Conservation (phyloP, 192 early-diverging fungal genomes). For the Dissophora globulifera region DNA sequence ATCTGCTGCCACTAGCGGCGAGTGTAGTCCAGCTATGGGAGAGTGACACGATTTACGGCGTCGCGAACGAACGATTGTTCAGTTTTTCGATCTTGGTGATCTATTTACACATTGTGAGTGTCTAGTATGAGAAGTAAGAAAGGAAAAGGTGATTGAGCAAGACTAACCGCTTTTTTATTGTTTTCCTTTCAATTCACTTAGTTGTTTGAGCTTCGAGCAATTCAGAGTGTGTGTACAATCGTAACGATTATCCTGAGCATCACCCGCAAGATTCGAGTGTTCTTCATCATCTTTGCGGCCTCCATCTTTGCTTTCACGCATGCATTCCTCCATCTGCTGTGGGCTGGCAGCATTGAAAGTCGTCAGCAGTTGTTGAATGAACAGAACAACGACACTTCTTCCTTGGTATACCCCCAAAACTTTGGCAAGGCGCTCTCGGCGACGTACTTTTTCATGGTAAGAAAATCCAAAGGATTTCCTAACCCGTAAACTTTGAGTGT, state of each 20-base stretch:
- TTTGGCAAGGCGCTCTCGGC: neutral
- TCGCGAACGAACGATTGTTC: neutral
- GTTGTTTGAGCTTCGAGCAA: constrained; percentile 27
- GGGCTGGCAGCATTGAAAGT: neutral
- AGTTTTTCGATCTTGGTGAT: too few species aligned
- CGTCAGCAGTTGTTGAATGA: neutral
- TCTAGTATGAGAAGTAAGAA: too few species aligned
- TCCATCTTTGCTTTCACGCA: neutral
- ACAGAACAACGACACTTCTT: neutral
- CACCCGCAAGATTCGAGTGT: neutral
- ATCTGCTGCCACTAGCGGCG: neutral
- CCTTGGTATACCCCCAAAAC: neutral
- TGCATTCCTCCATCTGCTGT: constrained; percentile 8
- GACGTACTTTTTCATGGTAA: constrained; percentile 15
- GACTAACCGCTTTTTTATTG: neutral
- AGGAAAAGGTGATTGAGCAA: too few species aligned
- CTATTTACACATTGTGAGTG: too few species aligned
- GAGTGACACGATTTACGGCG: too few species aligned
- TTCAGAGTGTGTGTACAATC: constrained; percentile 3
- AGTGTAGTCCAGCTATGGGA: constrained; percentile 10
- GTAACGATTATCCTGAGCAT: constrained; percentile 6
- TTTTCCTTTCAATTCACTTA: constrained; percentile 4
- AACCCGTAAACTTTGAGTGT: neutral
- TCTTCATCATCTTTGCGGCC: constrained; percentile 23
- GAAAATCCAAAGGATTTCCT: too few species aligned